Percentiles rank a stretch among this genome's conserved stretches.
Evolutionary conservation across 2,329 filamentous ascomycete genomes (phyloP).

Genomic region (Diaporthe longicolla): DNA sequence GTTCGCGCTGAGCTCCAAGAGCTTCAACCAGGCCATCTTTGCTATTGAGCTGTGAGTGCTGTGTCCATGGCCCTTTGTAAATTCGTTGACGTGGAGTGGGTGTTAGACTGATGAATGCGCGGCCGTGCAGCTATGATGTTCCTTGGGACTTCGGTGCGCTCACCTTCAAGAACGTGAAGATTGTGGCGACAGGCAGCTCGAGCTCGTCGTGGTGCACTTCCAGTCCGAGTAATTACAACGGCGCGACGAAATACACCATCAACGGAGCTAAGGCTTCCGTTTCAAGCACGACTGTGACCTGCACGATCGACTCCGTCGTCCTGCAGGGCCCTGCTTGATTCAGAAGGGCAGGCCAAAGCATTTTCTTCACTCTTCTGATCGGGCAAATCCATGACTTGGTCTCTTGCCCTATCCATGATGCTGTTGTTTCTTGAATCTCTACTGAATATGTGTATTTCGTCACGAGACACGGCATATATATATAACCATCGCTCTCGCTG

Average conservation of each 20-base stretch:
- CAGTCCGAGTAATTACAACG: slow-evolving; percentile 56
- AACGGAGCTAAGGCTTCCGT: slow-evolving; percentile 52
- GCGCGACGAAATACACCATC: slow-evolving; percentile 53
- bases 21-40: slow-evolving; percentile 58
- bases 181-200: slow-evolving; percentile 55
- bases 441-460: background rate
- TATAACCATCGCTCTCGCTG: background rate
- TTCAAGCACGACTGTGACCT: slow-evolving; percentile 59
- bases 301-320: slow-evolving; percentile 60
- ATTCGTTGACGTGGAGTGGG: background rate
- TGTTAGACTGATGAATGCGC: background rate
- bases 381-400: background rate
- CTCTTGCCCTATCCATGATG: background rate
- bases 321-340: slow-evolving; percentile 49
- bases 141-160: slow-evolving; percentile 57
- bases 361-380: background rate
- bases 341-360: background rate
- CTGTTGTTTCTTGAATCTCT: background rate
- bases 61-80: slow-evolving; percentile 15
- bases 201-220: slow-evolving; percentile 53
- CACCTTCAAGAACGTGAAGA: slow-evolving; percentile 61
- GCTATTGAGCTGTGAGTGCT: slow-evolving; percentile 56
- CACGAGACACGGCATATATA: background rate
- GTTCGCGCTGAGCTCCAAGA: slow-evolving; percentile 51
- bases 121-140: slow-evolving; percentile 48